These are phyloP conservation scores for Paracamarosporium sp. DNA, from an alignment of 2,329 filamentous ascomycete species.

Conservation along the genomic window DNA sequence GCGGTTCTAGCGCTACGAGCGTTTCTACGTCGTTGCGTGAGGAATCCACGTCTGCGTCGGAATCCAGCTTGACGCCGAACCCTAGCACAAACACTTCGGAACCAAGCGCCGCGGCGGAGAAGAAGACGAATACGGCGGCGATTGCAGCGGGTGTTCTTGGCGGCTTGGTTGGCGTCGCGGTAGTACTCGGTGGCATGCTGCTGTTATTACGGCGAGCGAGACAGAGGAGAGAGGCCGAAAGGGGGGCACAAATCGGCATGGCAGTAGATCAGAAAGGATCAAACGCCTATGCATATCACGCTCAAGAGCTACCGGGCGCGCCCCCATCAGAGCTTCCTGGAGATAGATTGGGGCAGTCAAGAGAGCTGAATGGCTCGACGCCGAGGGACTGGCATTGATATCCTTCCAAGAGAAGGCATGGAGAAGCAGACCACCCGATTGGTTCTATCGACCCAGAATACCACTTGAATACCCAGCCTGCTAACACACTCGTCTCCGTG, in stretches of 20 bases:
- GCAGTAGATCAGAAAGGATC: neutral
- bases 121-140: neutral
- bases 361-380: neutral
- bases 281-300: neutral
- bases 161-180: neutral
- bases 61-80: neutral
- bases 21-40: too few relatives aligned
- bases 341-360: neutral
- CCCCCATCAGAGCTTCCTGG: neutral
- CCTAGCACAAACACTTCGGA: neutral
- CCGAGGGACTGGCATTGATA: neutral
- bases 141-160: slow-evolving; percentile 8
- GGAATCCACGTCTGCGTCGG: neutral
- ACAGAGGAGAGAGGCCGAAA: neutral
- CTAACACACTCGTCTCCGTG: too few relatives aligned
- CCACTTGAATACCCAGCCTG: too few relatives aligned
- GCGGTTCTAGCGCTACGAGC: neutral
- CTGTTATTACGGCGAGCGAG: neutral
- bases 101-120: neutral
- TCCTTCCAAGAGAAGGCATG: too few relatives aligned
- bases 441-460: too few relatives aligned
- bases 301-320: neutral
- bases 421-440: too few relatives aligned
- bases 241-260: neutral
- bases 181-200: slow-evolving; percentile 3